A percentile compares a stretch with the other conserved stretches of the same genome.
phyloP scores from a whole-genome alignment of 495 filamentous ascomycete species.

The Podospora sp. region DNA sequence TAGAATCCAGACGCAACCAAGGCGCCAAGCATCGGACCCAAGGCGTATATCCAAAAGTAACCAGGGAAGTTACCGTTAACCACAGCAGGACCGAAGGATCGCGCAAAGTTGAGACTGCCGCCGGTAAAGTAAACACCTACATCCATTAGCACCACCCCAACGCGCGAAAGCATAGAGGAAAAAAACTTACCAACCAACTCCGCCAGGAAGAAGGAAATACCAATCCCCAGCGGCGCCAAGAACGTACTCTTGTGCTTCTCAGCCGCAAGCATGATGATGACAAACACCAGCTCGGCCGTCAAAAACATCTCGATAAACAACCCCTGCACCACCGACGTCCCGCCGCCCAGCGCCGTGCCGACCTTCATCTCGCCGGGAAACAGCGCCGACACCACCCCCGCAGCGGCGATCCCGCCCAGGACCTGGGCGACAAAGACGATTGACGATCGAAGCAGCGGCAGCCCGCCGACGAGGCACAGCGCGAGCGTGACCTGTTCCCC shows the following conservation, averaged over 20 bases:
- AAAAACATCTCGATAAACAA: constrained; percentile 81
- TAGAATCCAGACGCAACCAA: constrained; percentile 71
- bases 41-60: constrained; percentile 74
- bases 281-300: constrained; percentile 74
- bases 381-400: constrained; percentile 58
- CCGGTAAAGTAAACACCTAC: constrained; percentile 63
- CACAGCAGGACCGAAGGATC: constrained; percentile 58
- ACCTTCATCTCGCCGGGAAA: constrained; percentile 66
- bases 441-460: constrained; percentile 50
- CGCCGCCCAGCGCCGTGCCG: constrained; percentile 59
- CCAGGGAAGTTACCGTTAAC: constrained; percentile 62
- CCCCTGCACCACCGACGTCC: constrained; percentile 61
- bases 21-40: constrained; percentile 59
- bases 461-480: constrained; percentile 59
- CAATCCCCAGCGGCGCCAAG: constrained; percentile 78
- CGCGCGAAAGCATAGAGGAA: not conserved
- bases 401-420: constrained; percentile 59
- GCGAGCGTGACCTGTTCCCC: constrained; percentile 57
- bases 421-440: constrained; percentile 61
- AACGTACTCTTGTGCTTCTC: constrained; percentile 83
- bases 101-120: constrained; percentile 62
- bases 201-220: constrained; percentile 69
- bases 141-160: not conserved
- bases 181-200: constrained; percentile 59
- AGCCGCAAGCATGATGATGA: constrained; percentile 79